phyloP scores from a whole-genome alignment of 2,329 filamentous ascomycete species.

The Periconia sp. region DNA sequence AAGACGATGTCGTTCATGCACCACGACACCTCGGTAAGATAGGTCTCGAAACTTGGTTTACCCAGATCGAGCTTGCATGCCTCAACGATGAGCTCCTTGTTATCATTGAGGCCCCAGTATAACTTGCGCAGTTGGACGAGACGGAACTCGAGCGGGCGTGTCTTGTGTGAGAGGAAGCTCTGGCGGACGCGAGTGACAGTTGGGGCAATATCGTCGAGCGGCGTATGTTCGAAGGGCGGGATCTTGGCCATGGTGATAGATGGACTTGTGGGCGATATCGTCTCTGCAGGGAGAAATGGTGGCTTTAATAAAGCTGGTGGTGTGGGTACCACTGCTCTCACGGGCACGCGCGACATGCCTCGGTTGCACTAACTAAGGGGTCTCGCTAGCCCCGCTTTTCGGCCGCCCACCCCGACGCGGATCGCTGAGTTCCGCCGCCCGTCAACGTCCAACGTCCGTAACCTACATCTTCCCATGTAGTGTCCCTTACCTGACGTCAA shows the following conservation, averaged over 20 bases:
- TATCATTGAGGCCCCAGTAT: conserved; percentile 90
- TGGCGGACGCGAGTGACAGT: conserved; percentile 61
- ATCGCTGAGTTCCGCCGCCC: no score
- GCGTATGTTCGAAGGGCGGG: conserved; percentile 43
- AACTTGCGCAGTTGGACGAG: conserved; percentile 88
- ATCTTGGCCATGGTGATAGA: conserved; percentile 30
- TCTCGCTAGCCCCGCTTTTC: no score
- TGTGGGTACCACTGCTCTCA: no score
- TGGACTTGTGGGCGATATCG: no score
- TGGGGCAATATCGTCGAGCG: conserved; percentile 40
- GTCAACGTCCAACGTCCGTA: no score
- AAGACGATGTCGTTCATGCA: conserved; percentile 81
- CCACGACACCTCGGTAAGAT: conserved; percentile 78
- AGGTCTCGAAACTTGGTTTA: conserved; percentile 77
- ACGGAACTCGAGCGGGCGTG: conserved; percentile 81
- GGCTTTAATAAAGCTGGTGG: no score
- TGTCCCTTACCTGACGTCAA: no score
- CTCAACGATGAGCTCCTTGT: conserved; percentile 72
- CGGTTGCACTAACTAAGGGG: no score
- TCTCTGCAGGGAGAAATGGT: no score
- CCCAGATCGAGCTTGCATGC: conserved; percentile 79
- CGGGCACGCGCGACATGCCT: no score
- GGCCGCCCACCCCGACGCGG: no score
- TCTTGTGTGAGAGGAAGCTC: conserved; percentile 80
- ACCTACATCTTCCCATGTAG: no score